phyloP scores from a whole-genome alignment of 2,329 filamentous ascomycete species.

The Xylariaceae sp. region DNA sequence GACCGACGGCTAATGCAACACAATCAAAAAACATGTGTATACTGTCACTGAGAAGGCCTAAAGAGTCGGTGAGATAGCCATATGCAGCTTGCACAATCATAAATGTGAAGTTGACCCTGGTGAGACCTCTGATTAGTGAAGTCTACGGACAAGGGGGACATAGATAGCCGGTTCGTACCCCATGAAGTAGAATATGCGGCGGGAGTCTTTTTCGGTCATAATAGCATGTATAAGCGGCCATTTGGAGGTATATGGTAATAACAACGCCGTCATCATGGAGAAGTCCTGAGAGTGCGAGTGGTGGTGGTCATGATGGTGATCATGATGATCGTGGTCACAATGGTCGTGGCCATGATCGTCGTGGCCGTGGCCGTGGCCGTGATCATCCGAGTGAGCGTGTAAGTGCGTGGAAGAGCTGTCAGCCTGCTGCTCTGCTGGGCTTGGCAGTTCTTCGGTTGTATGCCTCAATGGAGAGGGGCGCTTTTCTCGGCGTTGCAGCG shows the following conservation, averaged over 20 bases:
- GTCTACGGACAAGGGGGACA: neutral
- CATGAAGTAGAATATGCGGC: conserved; percentile 97
- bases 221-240: conserved; percentile 83
- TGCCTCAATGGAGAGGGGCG: conserved; percentile 31
- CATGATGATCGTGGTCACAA: conserved; percentile 29
- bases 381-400: conserved; percentile 22
- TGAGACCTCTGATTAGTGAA: conserved; percentile 7
- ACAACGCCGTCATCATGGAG: conserved; percentile 66
- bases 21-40: conserved; percentile 99
- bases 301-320: conserved; percentile 22
- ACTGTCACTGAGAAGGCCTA: conserved; percentile 93
- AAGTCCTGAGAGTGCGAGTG: conserved; percentile 32
- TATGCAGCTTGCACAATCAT: conserved; percentile 95
- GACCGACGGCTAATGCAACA: conserved; percentile 81
- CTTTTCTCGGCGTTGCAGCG: conserved; percentile 32
- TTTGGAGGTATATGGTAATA: conserved; percentile 65
- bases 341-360: conserved; percentile 24
- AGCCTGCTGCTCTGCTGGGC: conserved; percentile 17
- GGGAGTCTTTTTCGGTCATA: conserved; percentile 83
- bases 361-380: conserved; percentile 21
- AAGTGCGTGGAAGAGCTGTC: conserved; percentile 11
- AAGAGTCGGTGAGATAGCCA: conserved; percentile 85
- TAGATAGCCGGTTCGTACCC: conserved; percentile 44
- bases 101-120: conserved; percentile 85
- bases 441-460: conserved; percentile 23